These are phyloP conservation scores for Triangularia setosa DNA, from an alignment of 2,329 filamentous ascomycete species.

Conservation along the genomic window DNA sequence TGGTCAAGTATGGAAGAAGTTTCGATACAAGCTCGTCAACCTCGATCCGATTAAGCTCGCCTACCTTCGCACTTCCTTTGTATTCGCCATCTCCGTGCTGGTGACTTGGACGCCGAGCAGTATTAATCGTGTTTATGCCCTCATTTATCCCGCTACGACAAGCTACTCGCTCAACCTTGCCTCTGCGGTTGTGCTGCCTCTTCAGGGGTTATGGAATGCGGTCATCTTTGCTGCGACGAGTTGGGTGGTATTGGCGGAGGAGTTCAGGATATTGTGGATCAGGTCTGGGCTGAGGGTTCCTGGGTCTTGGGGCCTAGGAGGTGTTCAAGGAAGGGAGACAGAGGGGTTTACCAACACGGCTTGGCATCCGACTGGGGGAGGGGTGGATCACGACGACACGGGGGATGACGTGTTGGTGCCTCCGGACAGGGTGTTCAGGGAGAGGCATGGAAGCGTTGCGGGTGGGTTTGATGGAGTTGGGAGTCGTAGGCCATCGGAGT, in stretches of 20 bases:
- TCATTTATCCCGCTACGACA: slow-evolving; percentile 50
- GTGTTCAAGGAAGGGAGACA: background rate
- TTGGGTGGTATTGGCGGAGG: slow-evolving; percentile 36
- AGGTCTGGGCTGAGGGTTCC: background rate
- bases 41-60: slow-evolving; percentile 58
- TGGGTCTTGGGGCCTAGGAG: background rate
- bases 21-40: slow-evolving; percentile 35
- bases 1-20: slow-evolving; percentile 20
- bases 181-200: slow-evolving; percentile 67
- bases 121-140: slow-evolving; percentile 69
- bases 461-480: background rate
- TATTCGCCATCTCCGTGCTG: slow-evolving; percentile 57
- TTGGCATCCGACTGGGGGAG: background rate
- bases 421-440: background rate
- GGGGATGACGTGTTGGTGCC: background rate
- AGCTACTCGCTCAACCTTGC: slow-evolving; percentile 65
- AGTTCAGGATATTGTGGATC: slow-evolving; percentile 15
- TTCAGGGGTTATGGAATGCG: slow-evolving; percentile 79
- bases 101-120: slow-evolving; percentile 65
- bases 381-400: background rate
- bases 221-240: slow-evolving; percentile 71
- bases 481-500: background rate
- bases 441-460: background rate
- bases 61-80: slow-evolving; percentile 57
- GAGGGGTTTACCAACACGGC: background rate